Percentiles rank a stretch among this genome's conserved stretches.
phyloP scores from a whole-genome alignment of 1,139 yeast species.

The Pichia sp. region DNA sequence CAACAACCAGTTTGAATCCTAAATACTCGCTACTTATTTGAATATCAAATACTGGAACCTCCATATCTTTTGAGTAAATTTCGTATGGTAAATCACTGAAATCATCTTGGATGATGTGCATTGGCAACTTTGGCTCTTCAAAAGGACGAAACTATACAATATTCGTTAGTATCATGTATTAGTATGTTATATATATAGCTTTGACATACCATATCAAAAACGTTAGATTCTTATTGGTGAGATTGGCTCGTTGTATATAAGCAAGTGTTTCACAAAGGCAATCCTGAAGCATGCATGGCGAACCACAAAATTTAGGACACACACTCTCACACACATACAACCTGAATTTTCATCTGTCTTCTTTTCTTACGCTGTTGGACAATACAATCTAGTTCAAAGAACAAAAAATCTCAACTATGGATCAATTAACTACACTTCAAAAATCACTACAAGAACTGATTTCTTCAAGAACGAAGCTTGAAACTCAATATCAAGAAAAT shows the following conservation, averaged over 20 bases:
- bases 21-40: background rate
- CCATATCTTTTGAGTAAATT: constrained; percentile 9
- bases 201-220: no score
- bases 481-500: constrained; percentile 83
- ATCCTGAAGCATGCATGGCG: no score
- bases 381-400: background rate
- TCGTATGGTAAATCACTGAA: constrained; percentile 10
- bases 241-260: no score
- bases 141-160: constrained; percentile 20
- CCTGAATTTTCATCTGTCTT: background rate
- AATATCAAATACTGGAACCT: constrained; percentile 2
- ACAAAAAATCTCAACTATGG: constrained; percentile 18
- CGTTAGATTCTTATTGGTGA: no score
- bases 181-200: no score
- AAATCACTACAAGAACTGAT: constrained; percentile 41
- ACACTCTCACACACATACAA: no score
- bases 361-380: background rate
- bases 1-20: constrained; percentile 4
- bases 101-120: constrained; percentile 15
- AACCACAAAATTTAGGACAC: no score
- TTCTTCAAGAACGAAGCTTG: constrained; percentile 59
- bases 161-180: background rate
- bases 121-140: constrained; percentile 23
- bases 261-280: no score
- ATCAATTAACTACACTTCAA: constrained; percentile 30